phyloP scores from a whole-genome alignment of 148 eudicot species.

The Rhododendron griersonianum region DNA sequence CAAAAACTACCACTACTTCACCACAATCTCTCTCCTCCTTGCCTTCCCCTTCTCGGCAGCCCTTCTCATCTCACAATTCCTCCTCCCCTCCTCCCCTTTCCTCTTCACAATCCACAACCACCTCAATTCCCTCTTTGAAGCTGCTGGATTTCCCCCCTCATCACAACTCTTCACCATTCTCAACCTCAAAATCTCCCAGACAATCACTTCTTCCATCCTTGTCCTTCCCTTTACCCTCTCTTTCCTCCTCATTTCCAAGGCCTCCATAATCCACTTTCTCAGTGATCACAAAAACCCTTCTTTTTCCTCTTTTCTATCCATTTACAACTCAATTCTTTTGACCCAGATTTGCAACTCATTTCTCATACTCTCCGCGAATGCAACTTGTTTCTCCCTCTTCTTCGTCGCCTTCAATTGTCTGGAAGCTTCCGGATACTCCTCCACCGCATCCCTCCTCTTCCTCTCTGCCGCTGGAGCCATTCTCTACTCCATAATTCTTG shows the following conservation, averaged over 20 bases:
- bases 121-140: constrained; percentile 34
- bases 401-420: constrained; percentile 36
- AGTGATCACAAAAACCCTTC: neutral
- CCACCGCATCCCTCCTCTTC: constrained; percentile 30
- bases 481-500: constrained; percentile 54
- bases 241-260: constrained; percentile 69
- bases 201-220: constrained; percentile 41
- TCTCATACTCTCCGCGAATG: constrained; percentile 51
- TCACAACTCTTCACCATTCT: constrained; percentile 38
- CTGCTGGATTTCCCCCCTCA: constrained; percentile 45
- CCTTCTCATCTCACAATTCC: constrained; percentile 48
- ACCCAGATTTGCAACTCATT: constrained; percentile 47
- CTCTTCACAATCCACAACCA: constrained; percentile 34
- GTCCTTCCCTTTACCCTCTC: constrained; percentile 57
- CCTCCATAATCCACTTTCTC: constrained; percentile 42
- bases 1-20: constrained; percentile 50
- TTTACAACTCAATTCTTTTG: constrained; percentile 32
- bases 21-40: constrained; percentile 39
- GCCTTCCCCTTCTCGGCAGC: constrained; percentile 63
- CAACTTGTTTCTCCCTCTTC: constrained; percentile 51
- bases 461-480: constrained; percentile 34
- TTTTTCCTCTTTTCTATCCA: constrained; percentile 17
- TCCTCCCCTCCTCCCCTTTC: constrained; percentile 36
- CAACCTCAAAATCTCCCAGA: constrained; percentile 62
- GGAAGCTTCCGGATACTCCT: constrained; percentile 25